phyloP scores from a whole-genome alignment of 768 basidiomycete species.

The Mycena olivaceomarginata region DNA sequence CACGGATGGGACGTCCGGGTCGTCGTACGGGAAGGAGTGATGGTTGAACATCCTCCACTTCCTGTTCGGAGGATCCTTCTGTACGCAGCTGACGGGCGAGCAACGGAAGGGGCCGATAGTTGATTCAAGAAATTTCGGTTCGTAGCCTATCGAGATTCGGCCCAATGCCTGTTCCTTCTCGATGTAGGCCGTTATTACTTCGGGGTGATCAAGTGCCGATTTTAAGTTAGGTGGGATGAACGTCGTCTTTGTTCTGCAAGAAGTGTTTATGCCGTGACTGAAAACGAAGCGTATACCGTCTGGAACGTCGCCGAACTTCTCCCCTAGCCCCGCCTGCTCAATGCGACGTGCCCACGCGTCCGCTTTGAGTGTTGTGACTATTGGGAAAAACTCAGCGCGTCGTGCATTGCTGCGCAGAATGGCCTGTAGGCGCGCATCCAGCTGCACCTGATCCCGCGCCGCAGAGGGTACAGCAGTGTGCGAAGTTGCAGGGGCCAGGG shows the following conservation, averaged over 20 bases:
- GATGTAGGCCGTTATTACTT: too few relatives aligned
- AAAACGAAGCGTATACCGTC: slow-evolving; percentile 44
- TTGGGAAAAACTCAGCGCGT: slow-evolving; percentile 26
- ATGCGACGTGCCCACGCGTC: slow-evolving; percentile 38
- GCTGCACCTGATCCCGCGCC: neutral
- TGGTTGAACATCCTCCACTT: too few relatives aligned
- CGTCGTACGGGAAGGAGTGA: too few relatives aligned
- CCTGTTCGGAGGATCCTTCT: too few relatives aligned
- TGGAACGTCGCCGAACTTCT: slow-evolving; percentile 44
- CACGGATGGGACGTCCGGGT: too few relatives aligned
- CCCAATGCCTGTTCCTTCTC: too few relatives aligned
- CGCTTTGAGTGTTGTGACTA: slow-evolving; percentile 43
- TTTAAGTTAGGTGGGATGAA: neutral
- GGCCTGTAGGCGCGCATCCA: too few relatives aligned
- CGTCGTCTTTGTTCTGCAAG: neutral
- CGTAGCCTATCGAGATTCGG: neutral
- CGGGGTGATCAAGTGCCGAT: neutral
- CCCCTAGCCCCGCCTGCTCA: neutral
- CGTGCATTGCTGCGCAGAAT: slow-evolving; percentile 7
- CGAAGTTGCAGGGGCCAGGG: neutral
- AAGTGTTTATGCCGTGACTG: slow-evolving; percentile 25
- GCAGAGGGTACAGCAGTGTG: neutral
- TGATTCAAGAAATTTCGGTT: slow-evolving; percentile 27
- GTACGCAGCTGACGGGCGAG: too few relatives aligned
- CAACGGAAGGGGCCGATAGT: neutral